A percentile compares a stretch with the other conserved stretches of the same genome.
Conservation (phyloP, 2,329 filamentous ascomycete species). For the Aureobasidium sp. region DNA sequence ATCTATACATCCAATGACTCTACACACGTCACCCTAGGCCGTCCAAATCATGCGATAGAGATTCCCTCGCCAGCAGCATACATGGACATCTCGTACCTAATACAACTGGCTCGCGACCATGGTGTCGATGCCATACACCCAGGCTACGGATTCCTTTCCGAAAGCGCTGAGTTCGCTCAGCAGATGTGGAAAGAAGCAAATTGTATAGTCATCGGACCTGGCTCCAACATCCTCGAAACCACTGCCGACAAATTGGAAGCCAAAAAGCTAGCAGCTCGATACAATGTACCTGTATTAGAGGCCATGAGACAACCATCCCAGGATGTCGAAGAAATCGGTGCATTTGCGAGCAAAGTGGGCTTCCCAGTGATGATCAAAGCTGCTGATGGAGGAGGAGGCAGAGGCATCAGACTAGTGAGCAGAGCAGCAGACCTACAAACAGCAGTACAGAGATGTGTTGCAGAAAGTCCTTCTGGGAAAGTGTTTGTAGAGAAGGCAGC, state of each 20-base stretch:
- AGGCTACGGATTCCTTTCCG: conserved; percentile 55
- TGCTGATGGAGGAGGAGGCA: conserved; percentile 54
- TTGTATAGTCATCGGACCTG: conserved; percentile 45
- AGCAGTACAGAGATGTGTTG: conserved; percentile 44
- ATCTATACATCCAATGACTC: background rate
- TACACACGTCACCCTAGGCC: background rate
- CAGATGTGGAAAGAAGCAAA: conserved; percentile 38
- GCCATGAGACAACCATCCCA: background rate
- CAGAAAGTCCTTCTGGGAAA: conserved; percentile 49
- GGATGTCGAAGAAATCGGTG: conserved; percentile 27
- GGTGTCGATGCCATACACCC: conserved; percentile 49
- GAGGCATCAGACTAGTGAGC: conserved; percentile 49
- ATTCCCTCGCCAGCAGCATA: conserved; percentile 30
- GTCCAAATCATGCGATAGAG: background rate
- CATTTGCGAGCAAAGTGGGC: conserved; percentile 50
- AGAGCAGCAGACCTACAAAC: conserved; percentile 29
- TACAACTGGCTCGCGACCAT: conserved; percentile 40
- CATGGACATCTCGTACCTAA: conserved; percentile 41
- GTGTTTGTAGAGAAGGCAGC: conserved; percentile 56
- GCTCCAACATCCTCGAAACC: conserved; percentile 46
- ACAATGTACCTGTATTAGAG: conserved; percentile 19
- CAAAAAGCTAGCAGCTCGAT: conserved; percentile 41
- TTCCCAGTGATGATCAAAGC: conserved; percentile 55
- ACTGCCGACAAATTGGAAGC: conserved; percentile 50
- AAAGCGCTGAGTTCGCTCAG: conserved; percentile 42